Conservation (phyloP, 1,284 basidiomycete genomes). For the Austroboletus novae-zelandiae region DNA sequence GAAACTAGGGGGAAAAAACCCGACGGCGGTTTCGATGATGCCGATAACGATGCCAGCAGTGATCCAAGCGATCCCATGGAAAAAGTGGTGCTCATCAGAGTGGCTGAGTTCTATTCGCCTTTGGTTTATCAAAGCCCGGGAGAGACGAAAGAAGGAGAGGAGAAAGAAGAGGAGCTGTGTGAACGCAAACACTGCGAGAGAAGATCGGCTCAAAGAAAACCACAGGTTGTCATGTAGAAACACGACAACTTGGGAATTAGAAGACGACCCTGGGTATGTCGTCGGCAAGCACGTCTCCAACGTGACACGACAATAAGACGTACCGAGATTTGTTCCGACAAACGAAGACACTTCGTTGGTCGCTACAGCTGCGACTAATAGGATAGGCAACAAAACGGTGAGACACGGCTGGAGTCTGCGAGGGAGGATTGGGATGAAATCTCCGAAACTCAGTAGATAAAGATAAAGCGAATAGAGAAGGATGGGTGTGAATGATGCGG, state of each 20-base stretch:
- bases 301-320: constrained; percentile 17
- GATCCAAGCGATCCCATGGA: constrained; percentile 65
- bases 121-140: constrained; percentile 47
- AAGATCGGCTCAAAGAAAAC: constrained; percentile 55
- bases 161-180: constrained; percentile 58
- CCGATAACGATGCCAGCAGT: constrained; percentile 57
- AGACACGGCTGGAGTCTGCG: constrained; percentile 43
- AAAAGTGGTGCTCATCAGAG: constrained; percentile 48
- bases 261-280: constrained; percentile 8
- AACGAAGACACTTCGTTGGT: constrained; percentile 65
- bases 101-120: constrained; percentile 47
- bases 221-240: constrained; percentile 44
- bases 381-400: constrained; percentile 49
- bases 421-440: constrained; percentile 55
- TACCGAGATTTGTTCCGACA: constrained; percentile 56
- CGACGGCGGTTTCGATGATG: constrained; percentile 60
- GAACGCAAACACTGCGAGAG: constrained; percentile 54
- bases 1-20: constrained; percentile 57
- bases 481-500: constrained; percentile 55
- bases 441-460: constrained; percentile 45
- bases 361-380: constrained; percentile 45
- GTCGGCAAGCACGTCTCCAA: constrained; percentile 7
- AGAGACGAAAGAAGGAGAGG: constrained; percentile 56
- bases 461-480: constrained; percentile 56
- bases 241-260: constrained; percentile 35